A percentile compares a stretch with the other conserved stretches of the same genome.
These are phyloP conservation scores for Pseudocercospora fijiensis DNA, from an alignment of 2,329 filamentous ascomycete species.

Conservation along the genomic window DNA sequence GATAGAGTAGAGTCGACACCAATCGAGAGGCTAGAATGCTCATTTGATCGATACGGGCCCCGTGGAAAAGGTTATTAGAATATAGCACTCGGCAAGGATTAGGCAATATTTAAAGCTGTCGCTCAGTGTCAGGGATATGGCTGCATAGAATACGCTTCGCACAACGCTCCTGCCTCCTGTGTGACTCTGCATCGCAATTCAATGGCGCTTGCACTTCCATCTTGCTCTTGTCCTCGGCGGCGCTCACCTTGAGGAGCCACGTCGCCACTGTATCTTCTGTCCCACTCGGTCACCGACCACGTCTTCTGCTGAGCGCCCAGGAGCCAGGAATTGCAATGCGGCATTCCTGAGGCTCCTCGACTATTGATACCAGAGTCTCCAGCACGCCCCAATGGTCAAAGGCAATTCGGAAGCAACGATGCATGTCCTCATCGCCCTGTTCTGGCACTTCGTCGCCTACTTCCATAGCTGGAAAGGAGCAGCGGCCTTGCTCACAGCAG, in stretches of 20 bases:
- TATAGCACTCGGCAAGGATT: neutral
- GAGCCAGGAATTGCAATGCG: neutral
- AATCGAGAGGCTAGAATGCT: neutral
- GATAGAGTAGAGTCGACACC: neutral
- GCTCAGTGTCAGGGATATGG: neutral
- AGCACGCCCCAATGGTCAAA: neutral
- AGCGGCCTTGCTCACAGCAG: slow-evolving; percentile 9
- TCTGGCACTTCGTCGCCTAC: slow-evolving; percentile 18
- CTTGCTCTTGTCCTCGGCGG: neutral
- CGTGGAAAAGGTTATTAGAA: neutral
- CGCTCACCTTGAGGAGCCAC: neutral
- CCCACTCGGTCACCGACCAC: neutral
- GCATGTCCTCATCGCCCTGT: neutral
- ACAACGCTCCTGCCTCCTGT: neutral
- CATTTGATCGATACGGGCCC: neutral
- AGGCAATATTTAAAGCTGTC: neutral
- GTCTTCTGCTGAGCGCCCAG: neutral
- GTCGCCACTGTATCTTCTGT: neutral
- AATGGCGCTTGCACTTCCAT: neutral
- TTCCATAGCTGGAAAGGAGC: slow-evolving; percentile 17
- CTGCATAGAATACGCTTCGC: neutral
- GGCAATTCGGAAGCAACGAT: neutral
- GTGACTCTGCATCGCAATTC: neutral
- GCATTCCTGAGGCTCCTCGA: neutral
- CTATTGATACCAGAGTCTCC: neutral